phyloP scores from a whole-genome alignment of 805 yeast species.

The Ogataea sp. region DNA sequence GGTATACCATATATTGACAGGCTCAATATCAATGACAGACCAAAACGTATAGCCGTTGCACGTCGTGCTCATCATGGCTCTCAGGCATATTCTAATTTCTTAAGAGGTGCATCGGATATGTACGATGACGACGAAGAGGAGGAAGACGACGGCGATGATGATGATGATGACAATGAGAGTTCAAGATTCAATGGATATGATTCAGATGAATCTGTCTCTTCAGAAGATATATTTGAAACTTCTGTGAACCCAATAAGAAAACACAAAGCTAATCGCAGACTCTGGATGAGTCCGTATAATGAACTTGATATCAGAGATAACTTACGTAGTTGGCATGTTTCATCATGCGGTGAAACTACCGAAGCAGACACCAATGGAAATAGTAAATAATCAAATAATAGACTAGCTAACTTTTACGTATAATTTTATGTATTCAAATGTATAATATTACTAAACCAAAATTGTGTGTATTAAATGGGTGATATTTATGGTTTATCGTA shows the following conservation, averaged over 20 bases:
- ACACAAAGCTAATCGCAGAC: neutral
- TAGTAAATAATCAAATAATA: too few relatives aligned
- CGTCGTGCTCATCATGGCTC: neutral
- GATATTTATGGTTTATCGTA: too few relatives aligned
- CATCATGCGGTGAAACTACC: neutral
- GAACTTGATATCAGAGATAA: constrained; percentile 27
- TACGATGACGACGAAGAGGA: constrained; percentile 1
- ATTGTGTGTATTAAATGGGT: too few relatives aligned
- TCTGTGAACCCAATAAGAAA: too few relatives aligned
- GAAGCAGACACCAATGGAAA: too few relatives aligned
- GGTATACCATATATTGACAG: constrained; percentile 34
- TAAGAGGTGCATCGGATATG: neutral
- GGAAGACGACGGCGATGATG: neutral
- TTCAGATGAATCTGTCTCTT: neutral
- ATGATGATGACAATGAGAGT: constrained; percentile 1
- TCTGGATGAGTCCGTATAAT: constrained; percentile 15
- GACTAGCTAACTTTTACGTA: too few relatives aligned
- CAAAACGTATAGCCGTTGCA: neutral
- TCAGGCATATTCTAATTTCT: neutral
- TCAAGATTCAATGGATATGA: neutral
- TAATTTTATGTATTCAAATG: too few relatives aligned
- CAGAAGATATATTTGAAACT: too few relatives aligned
- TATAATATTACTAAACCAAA: too few relatives aligned
- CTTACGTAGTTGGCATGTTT: constrained; percentile 33
- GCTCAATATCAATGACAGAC: neutral